A percentile compares a stretch with the other conserved stretches of the same genome.
Conservation (phyloP, 805 yeast species). For the Spathaspora sp. region DNA sequence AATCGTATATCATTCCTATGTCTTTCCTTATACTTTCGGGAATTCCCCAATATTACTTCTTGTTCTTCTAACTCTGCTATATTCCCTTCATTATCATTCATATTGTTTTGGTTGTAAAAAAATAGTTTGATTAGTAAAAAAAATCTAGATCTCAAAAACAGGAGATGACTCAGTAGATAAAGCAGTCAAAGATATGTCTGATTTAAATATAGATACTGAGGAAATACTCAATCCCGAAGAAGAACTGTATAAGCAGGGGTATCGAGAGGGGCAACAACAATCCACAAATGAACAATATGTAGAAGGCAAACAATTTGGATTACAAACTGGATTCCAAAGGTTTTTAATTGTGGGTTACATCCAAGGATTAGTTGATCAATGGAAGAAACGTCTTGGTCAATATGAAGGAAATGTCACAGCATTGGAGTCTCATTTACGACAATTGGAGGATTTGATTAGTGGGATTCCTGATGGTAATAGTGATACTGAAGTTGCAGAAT, state of each 20-base stretch:
- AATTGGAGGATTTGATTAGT: conserved; percentile 27
- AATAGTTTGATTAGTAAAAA: neutral
- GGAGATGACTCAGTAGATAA: too few species aligned
- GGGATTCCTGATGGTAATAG: conserved; percentile 36
- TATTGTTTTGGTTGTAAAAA: neutral
- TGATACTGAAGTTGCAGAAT: conserved; percentile 51
- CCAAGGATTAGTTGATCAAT: conserved; percentile 42
- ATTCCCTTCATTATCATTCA: neutral
- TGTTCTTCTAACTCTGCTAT: neutral
- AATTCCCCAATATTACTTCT: conserved; percentile 3
- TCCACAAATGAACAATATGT: conserved; percentile 55
- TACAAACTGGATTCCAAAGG: conserved; percentile 73
- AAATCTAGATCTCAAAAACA: neutral
- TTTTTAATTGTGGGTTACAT: conserved; percentile 69
- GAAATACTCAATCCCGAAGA: conserved; percentile 59
- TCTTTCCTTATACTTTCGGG: conserved; percentile 10
- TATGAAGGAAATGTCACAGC: conserved; percentile 9
- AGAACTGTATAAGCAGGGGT: conserved; percentile 64
- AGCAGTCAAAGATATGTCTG: conserved; percentile 15
- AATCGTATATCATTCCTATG: conserved; percentile 14
- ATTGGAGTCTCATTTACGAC: conserved; percentile 16
- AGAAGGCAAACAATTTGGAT: conserved; percentile 85
- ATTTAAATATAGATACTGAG: conserved; percentile 40
- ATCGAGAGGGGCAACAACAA: conserved; percentile 61
- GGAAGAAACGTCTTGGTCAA: conserved; percentile 23